Evolutionary conservation across 108 stramenopile genomes (phyloP).

Genomic region (Cyclotella cryptica): DNA sequence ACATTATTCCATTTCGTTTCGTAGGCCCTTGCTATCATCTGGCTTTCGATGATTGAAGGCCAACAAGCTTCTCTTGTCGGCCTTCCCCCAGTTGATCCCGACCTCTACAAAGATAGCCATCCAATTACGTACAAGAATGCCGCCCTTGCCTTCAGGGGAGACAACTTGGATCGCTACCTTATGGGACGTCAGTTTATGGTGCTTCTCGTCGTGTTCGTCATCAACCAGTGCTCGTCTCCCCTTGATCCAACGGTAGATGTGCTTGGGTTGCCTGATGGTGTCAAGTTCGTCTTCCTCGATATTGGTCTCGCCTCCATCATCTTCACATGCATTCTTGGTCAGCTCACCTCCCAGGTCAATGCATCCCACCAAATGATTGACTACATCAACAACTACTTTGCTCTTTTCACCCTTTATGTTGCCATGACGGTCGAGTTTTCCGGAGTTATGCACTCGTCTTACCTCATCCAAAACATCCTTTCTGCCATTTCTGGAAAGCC

Average conservation of each 20-base stretch:
- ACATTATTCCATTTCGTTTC: not conserved
- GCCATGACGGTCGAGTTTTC: conserved; percentile 65
- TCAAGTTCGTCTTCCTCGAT: conserved; percentile 74
- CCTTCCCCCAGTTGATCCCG: conserved; percentile 71
- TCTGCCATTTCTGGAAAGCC: conserved; percentile 64
- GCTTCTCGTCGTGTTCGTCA: conserved; percentile 72
- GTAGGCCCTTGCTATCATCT: conserved; percentile 47
- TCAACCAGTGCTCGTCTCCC: conserved; percentile 74
- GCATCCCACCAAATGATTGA: conserved; percentile 85
- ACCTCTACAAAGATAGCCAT: conserved; percentile 77
- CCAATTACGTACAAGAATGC: conserved; percentile 67
- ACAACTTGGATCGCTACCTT: conserved; percentile 87
- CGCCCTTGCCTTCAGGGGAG: conserved; percentile 72
- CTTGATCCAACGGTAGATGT: conserved; percentile 60
- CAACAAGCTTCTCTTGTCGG: conserved; percentile 78
- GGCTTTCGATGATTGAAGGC: conserved; percentile 83
- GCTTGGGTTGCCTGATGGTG: conserved; percentile 57
- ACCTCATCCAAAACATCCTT: conserved; percentile 64
- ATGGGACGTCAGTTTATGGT: conserved; percentile 93
- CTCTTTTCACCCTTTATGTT: conserved; percentile 66
- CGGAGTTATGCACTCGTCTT: conserved; percentile 73
- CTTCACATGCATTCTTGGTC: conserved; percentile 75
- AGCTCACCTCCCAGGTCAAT: conserved; percentile 85
- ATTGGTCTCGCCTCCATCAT: conserved; percentile 83
- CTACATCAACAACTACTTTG: conserved; percentile 87